Conservation (phyloP, 2,329 filamentous ascomycete genomes). For the Sclerotinia trifoliorum region DNA sequence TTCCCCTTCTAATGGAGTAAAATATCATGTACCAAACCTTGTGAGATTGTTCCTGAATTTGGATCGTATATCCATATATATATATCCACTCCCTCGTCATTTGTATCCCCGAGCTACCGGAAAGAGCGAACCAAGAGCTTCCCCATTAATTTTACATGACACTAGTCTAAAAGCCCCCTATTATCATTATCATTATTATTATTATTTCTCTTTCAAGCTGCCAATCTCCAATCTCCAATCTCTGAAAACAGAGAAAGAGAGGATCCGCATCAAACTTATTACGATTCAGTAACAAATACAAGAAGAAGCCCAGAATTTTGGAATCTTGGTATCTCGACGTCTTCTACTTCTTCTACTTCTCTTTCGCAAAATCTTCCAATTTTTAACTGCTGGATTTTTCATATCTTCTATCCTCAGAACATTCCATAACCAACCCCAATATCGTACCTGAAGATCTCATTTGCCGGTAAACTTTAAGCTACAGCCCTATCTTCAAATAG, state of each 20-base stretch:
- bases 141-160: constrained; percentile 17
- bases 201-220: constrained; percentile 12
- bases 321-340: background rate
- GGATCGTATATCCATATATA: constrained; percentile 3
- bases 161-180: constrained; percentile 18
- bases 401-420: background rate
- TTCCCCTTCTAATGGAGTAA: background rate
- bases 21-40: background rate
- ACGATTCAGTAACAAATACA: constrained; percentile 14
- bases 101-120: constrained; percentile 7
- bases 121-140: background rate
- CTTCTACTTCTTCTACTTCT: background rate
- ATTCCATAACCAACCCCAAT: background rate
- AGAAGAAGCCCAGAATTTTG: constrained; percentile 8
- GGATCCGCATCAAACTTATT: constrained; percentile 18
- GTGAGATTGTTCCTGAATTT: background rate
- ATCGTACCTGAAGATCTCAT: constrained; percentile 13
- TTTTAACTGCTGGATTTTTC: background rate
- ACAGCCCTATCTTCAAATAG: constrained; percentile 16
- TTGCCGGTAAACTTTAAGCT: background rate
- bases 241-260: background rate
- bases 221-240: constrained; percentile 7
- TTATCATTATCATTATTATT: constrained; percentile 15
- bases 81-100: constrained; percentile 8
- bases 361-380: background rate